Evolutionary conservation across 345 rosid species (phyloP).

Genomic region (Isatis tinctoria): DNA sequence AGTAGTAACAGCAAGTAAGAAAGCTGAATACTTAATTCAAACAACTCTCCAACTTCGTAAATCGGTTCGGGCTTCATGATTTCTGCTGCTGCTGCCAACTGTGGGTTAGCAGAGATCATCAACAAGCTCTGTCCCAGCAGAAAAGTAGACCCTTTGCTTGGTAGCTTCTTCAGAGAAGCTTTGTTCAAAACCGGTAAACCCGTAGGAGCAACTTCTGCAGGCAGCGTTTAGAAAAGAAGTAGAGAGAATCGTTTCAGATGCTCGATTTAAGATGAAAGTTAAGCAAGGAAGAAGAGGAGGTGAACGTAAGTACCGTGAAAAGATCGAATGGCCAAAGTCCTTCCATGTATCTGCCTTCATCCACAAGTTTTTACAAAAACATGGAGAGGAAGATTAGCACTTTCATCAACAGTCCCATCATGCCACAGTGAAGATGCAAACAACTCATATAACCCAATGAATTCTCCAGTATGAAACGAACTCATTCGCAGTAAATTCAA

Average conservation of each 20-base stretch:
- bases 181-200: constrained; percentile 34
- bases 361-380: constrained; percentile 38
- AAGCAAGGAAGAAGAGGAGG: constrained; percentile 1
- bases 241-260: neutral
- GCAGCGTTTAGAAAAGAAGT: neutral
- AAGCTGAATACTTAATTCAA: constrained; percentile 89
- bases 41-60: constrained; percentile 73
- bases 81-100: constrained; percentile 54
- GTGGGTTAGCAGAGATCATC: constrained; percentile 46
- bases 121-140: constrained; percentile 49
- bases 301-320: constrained; percentile 40
- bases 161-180: constrained; percentile 37
- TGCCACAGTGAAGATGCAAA: neutral
- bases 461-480: neutral
- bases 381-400: constrained; percentile 30
- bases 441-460: neutral
- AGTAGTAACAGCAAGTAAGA: constrained; percentile 75
- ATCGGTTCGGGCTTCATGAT: constrained; percentile 38
- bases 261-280: neutral
- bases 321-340: constrained; percentile 34
- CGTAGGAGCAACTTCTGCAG: constrained; percentile 41
- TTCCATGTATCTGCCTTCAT: constrained; percentile 78
- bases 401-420: neutral
- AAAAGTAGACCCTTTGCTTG: constrained; percentile 36
- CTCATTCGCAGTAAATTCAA: neutral